A percentile compares a stretch with the other conserved stretches of the same genome.
Conservation (phyloP, 2,329 filamentous ascomycete species). For the Ceratocystis variospora region DNA sequence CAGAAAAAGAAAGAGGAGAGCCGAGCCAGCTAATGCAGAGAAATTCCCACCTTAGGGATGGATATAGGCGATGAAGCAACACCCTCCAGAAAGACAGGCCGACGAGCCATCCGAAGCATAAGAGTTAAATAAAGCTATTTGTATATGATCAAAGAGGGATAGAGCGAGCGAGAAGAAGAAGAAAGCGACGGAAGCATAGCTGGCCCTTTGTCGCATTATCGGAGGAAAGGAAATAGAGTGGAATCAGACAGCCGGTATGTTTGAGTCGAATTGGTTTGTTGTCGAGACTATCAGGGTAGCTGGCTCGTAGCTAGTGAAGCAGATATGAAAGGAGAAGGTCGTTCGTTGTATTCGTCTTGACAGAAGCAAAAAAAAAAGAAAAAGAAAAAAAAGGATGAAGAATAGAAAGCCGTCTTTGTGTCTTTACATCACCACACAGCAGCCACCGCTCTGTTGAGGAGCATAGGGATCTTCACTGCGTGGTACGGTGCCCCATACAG, state of each 20-base stretch:
- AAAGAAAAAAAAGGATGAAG: background rate
- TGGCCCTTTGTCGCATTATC: slow-evolving; percentile 13
- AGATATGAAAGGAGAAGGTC: background rate
- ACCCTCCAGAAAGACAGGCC: background rate
- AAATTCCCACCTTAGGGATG: background rate
- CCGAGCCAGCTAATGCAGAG: background rate
- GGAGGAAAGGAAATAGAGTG: slow-evolving; percentile 18
- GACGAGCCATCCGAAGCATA: background rate
- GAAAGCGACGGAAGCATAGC: slow-evolving; percentile 13
- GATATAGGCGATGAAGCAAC: background rate
- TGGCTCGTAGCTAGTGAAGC: background rate
- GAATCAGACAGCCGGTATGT: slow-evolving; percentile 18
- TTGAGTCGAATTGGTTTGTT: background rate
- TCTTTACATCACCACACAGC: slow-evolving; percentile 83
- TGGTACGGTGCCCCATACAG: slow-evolving; percentile 87
- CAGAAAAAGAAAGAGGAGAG: background rate
- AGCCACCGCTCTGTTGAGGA: slow-evolving; percentile 81
- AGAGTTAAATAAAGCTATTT: slow-evolving; percentile 7
- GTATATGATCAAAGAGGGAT: slow-evolving; percentile 4
- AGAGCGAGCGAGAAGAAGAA: slow-evolving; percentile 9
- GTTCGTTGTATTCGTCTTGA: slow-evolving; percentile 9
- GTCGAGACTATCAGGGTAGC: background rate
- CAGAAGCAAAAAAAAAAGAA: background rate
- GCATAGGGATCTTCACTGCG: slow-evolving; percentile 97
- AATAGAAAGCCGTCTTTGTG: background rate